These are phyloP conservation scores for Cordyceps fumosorosea DNA, from an alignment of 2,329 filamentous ascomycete genomes.

Conservation along the genomic window DNA sequence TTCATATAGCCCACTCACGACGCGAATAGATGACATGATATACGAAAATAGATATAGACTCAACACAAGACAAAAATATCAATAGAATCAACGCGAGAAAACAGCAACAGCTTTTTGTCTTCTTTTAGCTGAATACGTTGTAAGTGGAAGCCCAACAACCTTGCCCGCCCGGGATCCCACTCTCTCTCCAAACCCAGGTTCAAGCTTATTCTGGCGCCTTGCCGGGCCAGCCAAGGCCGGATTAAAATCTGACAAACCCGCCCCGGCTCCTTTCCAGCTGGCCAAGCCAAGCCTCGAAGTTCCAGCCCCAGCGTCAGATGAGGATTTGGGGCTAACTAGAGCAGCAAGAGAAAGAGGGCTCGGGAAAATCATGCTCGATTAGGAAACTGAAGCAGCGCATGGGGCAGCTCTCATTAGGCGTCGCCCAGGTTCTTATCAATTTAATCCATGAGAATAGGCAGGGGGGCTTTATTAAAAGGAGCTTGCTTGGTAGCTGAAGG, in stretches of 20 bases:
- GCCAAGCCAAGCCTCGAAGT: not conserved
- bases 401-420: not conserved
- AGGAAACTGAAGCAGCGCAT: not conserved
- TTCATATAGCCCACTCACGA: not conserved
- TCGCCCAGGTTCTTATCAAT: not conserved
- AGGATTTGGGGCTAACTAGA: not conserved
- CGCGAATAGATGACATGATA: not conserved
- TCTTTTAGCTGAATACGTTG: not conserved
- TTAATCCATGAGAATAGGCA: not conserved
- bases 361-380: not conserved
- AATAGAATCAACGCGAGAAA: not conserved
- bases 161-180: not conserved
- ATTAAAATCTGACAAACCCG: conserved; percentile 3
- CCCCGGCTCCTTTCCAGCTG: not conserved
- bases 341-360: not conserved
- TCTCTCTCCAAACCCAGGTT: not conserved
- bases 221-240: not conserved
- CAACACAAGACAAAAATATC: not conserved
- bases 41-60: not conserved
- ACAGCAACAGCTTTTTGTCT: not conserved
- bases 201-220: not conserved
- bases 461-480: not conserved
- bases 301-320: not conserved
- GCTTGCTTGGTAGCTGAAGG: not conserved
- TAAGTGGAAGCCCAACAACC: not conserved